A percentile compares a stretch with the other conserved stretches of the same genome.
Conservation (phyloP, 2,329 filamentous ascomycete genomes). For the Aspergillus cejpii region DNA sequence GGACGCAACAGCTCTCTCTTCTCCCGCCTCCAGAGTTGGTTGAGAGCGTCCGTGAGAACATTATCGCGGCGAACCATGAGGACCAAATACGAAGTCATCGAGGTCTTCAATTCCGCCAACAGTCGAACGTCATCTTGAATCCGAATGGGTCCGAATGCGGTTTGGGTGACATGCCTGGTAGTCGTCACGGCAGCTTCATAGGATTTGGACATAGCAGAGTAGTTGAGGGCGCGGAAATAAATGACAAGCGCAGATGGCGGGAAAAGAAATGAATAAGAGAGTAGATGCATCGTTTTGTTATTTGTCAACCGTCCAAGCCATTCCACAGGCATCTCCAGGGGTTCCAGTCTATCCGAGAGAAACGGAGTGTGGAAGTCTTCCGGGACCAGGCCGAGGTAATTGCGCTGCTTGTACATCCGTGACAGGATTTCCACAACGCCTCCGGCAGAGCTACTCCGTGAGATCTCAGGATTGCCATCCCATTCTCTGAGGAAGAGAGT, state of each 20-base stretch:
- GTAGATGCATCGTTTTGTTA: slow-evolving; percentile 62
- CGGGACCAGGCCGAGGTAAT: slow-evolving; percentile 59
- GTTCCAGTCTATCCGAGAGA: slow-evolving; percentile 68
- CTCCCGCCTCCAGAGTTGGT: slow-evolving; percentile 85
- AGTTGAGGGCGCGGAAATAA: slow-evolving; percentile 85
- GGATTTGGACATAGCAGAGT: slow-evolving; percentile 73
- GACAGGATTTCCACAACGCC: slow-evolving; percentile 69
- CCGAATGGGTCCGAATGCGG: slow-evolving; percentile 39
- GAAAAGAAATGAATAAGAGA: slow-evolving; percentile 78
- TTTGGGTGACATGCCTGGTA: slow-evolving; percentile 42
- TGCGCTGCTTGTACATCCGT: slow-evolving; percentile 65
- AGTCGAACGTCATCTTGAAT: slow-evolving; percentile 56
- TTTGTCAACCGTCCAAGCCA: slow-evolving; percentile 60
- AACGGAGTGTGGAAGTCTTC: slow-evolving; percentile 69
- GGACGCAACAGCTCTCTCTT: slow-evolving; percentile 74
- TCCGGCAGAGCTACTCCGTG: slow-evolving; percentile 64
- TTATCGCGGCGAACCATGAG: slow-evolving; percentile 61
- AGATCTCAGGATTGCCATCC: slow-evolving; percentile 66
- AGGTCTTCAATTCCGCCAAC: slow-evolving; percentile 57
- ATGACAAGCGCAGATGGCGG: slow-evolving; percentile 63
- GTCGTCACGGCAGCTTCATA: slow-evolving; percentile 60
- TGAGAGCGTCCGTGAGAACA: slow-evolving; percentile 66
- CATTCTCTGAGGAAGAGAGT: slow-evolving; percentile 71
- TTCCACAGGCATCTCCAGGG: slow-evolving; percentile 64
- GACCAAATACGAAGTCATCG: slow-evolving; percentile 64